phyloP scores from a whole-genome alignment of 148 eudicot genomes.

The Chenopodium berlandieri region DNA sequence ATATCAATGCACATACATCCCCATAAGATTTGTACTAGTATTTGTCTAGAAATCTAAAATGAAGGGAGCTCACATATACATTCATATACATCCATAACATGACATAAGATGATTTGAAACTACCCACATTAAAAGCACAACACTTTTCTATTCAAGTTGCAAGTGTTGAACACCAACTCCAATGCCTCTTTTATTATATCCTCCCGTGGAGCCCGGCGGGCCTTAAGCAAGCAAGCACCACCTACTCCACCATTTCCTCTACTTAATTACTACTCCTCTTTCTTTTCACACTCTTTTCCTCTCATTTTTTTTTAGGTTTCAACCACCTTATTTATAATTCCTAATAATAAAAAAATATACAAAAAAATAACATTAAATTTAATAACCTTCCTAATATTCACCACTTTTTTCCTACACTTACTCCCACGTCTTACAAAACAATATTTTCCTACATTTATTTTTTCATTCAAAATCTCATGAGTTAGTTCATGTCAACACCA shows the following conservation, averaged over 20 bases:
- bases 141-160: background rate
- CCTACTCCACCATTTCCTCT: no score
- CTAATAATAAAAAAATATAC: background rate
- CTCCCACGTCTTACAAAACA: background rate
- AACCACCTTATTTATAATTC: background rate
- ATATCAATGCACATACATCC: no score
- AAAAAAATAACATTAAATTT: no score
- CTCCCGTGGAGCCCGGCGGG: background rate
- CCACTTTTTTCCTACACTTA: background rate
- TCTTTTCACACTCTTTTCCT: background rate
- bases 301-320: background rate
- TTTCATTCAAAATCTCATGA: background rate
- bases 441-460: background rate
- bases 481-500: conserved; percentile 25
- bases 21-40: no score
- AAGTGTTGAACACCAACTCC: background rate
- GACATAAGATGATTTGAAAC: no score
- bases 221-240: background rate
- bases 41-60: no score
- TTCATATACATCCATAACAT: no score
- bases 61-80: no score
- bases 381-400: background rate
- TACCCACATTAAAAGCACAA: no score
- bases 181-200: background rate
- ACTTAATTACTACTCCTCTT: background rate